Base-by-base conservation (phyloP, 305 asterid species). In the Solanum hybrid region DNA sequence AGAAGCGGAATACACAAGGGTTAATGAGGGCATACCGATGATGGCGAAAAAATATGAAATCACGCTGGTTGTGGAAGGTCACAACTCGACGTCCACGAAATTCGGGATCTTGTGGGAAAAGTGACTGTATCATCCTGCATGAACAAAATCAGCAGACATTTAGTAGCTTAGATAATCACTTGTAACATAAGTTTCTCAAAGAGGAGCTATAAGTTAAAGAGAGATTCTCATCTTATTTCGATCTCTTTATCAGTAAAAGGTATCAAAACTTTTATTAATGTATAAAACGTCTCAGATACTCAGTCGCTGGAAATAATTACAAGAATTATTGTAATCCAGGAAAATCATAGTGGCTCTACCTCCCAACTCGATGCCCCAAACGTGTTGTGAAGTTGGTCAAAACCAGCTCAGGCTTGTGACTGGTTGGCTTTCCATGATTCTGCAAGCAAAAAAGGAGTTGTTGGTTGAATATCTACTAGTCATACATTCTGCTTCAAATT, bases 391-490 rank as follows among this genome's bases (percentile, higher is more conserved):
- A 97, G 92, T 97, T 96, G 90, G 90, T 94, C 90, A 97, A 90
- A 91, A 95, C 96, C 88, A 97, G 92, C 95, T 97, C 99, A 75
- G 99, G 99, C 89, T 92, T 91, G 92, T 97, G 99, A 91, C 92
- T 93, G 87, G 99, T 97, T 1, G 99, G 99, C 91, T 97, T 97
- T 80, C 99, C 99, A 91, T 97, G 99, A 92, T 94, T 94, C 99
- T 97, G 95, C 91, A 92, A 89, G 90, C 88, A 89, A 81, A 15
- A 31, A 45, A 84, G 87, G 76, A 84, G 45, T 22, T 0, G 7
- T 31, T 84, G 11, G 75, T 84, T 56, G 31, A 29, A 84, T 10
- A 51, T 51, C 75, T 84, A 31, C 31, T 51, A 51, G 75, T 19
- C 72, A 51, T 84, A 56, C 87, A 82, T 29, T 45, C 87, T 82